Percentiles rank a stretch among this genome's conserved stretches.
Evolutionary conservation across 176 grass and related monocot species (phyloP).

Genomic region (Areca catechu): DNA sequence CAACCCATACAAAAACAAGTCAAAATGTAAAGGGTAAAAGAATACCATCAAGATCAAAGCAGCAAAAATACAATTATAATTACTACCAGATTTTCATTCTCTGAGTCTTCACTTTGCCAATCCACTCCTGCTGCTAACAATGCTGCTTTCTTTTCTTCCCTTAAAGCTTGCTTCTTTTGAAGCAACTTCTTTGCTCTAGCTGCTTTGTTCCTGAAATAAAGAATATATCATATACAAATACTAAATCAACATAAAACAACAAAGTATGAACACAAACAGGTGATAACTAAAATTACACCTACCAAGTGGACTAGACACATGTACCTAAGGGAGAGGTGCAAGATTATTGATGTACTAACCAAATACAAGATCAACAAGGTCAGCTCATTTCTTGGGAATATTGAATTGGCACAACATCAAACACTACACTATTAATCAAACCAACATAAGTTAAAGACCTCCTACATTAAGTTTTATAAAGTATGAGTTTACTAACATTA

Average conservation of each 20-base stretch:
- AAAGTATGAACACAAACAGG: no score
- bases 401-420: no score
- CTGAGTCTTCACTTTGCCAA: slow-evolving; percentile 50
- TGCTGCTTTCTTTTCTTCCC: slow-evolving; percentile 43
- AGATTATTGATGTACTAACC: background rate
- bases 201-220: slow-evolving; percentile 45
- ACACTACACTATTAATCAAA: no score
- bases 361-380: background rate
- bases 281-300: no score
- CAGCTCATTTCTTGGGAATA: no score
- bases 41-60: background rate
- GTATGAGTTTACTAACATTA: no score
- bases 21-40: background rate
- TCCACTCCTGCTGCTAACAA: slow-evolving; percentile 34
- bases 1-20: background rate
- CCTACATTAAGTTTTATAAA: no score
- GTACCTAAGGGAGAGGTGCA: no score
- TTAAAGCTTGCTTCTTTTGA: slow-evolving; percentile 54
- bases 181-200: slow-evolving; percentile 75
- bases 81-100: slow-evolving; percentile 23
- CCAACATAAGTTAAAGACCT: no score
- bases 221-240: no score
- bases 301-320: no score
- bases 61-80: background rate
- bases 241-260: no score